Percentiles rank a stretch among this genome's conserved stretches.
These are phyloP conservation scores for Hygrocybe coccinea DNA, from an alignment of 768 basidiomycete species.

Conservation along the genomic window DNA sequence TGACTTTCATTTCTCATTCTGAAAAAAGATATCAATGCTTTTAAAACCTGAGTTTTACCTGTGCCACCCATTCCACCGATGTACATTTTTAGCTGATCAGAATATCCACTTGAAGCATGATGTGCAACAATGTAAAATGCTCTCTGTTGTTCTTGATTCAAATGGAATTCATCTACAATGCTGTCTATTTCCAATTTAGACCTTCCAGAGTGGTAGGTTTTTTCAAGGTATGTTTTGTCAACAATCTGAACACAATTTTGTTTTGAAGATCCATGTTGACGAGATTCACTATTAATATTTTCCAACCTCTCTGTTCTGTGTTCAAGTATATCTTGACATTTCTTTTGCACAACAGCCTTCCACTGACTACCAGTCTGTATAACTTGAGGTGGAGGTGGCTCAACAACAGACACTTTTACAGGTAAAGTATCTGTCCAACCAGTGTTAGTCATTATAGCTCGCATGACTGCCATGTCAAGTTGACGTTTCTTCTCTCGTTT, in stretches of 20 bases:
- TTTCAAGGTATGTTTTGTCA: slow-evolving; percentile 17
- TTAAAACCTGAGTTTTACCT: slow-evolving; percentile 31
- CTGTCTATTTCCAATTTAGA: slow-evolving; percentile 10
- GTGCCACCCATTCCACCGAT: slow-evolving; percentile 33
- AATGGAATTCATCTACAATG: slow-evolving; percentile 9
- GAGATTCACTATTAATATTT: background rate
- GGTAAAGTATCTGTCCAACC: background rate
- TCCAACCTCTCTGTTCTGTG: background rate
- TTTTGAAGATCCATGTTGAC: background rate
- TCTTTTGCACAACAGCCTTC: slow-evolving; percentile 6
- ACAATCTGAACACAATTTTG: slow-evolving; percentile 18
- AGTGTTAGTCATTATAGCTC: background rate
- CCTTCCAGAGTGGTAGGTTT: slow-evolving; percentile 2
- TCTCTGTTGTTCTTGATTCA: slow-evolving; percentile 22
- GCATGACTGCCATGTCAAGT: background rate
- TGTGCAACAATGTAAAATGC: slow-evolving; percentile 31
- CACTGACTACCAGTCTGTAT: slow-evolving; percentile 7
- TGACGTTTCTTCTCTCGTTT: background rate
- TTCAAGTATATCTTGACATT: slow-evolving; percentile 8
- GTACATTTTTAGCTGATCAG: slow-evolving; percentile 29
- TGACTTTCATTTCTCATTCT: slow-evolving; percentile 19
- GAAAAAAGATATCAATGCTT: slow-evolving; percentile 24
- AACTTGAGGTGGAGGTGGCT: background rate
- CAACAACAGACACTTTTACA: too few relatives aligned
- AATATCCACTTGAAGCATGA: slow-evolving; percentile 14